Evolutionary conservation across 2,329 filamentous ascomycete species (phyloP), one percentile per base, ranked within the genome.

Genomic region (Arthrobotrys conoides): DNA sequence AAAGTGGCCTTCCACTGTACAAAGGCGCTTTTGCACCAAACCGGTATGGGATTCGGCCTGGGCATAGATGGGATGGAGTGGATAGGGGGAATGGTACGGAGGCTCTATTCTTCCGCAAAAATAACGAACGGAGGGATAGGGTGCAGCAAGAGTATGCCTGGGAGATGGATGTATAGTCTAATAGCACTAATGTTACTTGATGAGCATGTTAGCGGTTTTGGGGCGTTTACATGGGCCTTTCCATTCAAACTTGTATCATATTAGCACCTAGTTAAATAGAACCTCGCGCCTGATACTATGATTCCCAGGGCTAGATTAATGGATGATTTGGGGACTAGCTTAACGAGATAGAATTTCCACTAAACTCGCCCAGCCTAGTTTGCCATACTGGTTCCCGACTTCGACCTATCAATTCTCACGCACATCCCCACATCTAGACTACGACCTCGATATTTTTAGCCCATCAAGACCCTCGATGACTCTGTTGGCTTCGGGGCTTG

Each of bases 41-140:
- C 87, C 88, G 96, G 20, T 98, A 98, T 85, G 93, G 93, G 0
- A 98, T 99, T 79, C 88, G 91, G 78, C 96, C 96, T 0, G 96
- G 96, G 0, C 93, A 97, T 86, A 88, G 93, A 80, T 99, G 96
- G 96, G 96, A 99, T 87, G 96, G 96, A 5, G 96, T 99, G 18
- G 96, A 99, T 86, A 88, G 96, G 81, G 88, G 93, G 20, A 99
- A 93, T 85, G 95, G 95, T 0, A 98, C 97, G 83, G 96, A 99
- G 86, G 92, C 90, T 80, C 91, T 97, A 83, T 92, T 94, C 86
- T 98, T 98, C 86, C 93, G 92, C 84, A 93, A 94, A 1, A 87
- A 94, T 81, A 97, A 97, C 84, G 87, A 90, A 81, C 89, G 89
- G 81, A 90, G 91, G 82, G 90, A 94, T 83, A 90, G 92, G 82